phyloP scores from a whole-genome alignment of 163 green algal genomes.

The Trebouxiophyceae sp. region DNA sequence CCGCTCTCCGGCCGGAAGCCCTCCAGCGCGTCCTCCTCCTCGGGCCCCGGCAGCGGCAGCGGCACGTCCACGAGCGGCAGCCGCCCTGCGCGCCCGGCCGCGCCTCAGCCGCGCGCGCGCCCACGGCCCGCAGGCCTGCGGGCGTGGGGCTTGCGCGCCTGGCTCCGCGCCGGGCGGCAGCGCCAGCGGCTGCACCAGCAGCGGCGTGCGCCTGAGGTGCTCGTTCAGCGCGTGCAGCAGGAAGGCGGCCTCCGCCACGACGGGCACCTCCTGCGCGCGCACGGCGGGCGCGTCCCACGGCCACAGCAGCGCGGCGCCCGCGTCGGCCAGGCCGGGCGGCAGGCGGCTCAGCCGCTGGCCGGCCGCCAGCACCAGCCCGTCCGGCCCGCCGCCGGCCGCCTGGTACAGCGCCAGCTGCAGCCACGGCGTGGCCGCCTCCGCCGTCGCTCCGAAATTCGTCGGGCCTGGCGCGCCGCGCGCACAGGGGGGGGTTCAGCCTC shows the following conservation, averaged over 20 bases:
- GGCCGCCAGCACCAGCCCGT: conserved; percentile 51
- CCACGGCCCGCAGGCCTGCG: too few species aligned
- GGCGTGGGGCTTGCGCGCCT: conserved; percentile 3
- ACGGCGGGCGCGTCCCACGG: conserved; percentile 57
- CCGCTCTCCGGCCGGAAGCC: neutral
- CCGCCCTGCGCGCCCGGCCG: neutral
- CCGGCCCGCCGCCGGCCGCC: conserved; percentile 33
- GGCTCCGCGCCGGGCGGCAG: conserved; percentile 8
- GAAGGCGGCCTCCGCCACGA: conserved; percentile 46
- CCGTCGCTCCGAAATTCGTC: conserved; percentile 60
- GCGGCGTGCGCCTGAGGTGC: conserved; percentile 52
- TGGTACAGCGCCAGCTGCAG: conserved; percentile 73
- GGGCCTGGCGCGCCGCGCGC: conserved; percentile 33
- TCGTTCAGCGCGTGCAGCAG: conserved; percentile 79
- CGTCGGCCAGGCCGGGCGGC: conserved; percentile 44
- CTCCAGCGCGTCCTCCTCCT: neutral
- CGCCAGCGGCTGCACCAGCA: conserved; percentile 77
- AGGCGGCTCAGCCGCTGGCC: conserved; percentile 67
- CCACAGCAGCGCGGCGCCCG: conserved; percentile 64
- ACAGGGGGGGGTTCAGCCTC: too few species aligned
- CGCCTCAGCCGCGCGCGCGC: neutral
- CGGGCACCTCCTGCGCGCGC: conserved; percentile 24
- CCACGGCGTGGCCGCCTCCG: conserved; percentile 65
- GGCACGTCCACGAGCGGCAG: conserved; percentile 41
- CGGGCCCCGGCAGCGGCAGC: conserved; percentile 32